Evolutionary conservation across 371 early-diverging fungal genomes (phyloP).

Genomic region (Syncephalastrum sp.): DNA sequence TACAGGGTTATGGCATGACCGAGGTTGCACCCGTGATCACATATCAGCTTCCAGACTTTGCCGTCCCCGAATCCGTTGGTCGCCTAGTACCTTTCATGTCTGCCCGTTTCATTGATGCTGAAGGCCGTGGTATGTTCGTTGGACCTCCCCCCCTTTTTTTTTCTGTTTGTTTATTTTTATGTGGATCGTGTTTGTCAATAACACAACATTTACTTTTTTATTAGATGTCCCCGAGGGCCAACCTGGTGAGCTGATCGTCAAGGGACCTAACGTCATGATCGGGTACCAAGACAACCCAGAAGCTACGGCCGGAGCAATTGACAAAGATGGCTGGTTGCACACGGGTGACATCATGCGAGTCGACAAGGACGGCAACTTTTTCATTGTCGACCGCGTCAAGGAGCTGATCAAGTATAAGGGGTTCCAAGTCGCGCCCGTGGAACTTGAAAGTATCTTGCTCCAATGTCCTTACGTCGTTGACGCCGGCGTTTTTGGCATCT

Average conservation of each 20-base stretch:
- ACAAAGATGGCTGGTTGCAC: conserved; percentile 71
- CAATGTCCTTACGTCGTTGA: conserved; percentile 71
- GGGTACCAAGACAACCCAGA: conserved; percentile 67
- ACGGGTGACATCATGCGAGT: conserved; percentile 80
- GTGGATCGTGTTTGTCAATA: conserved; percentile 55
- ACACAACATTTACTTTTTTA: neutral
- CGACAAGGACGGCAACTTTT: conserved; percentile 53
- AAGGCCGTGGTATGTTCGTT: conserved; percentile 36
- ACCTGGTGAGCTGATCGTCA: conserved; percentile 73
- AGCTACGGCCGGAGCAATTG: conserved; percentile 71
- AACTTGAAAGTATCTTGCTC: conserved; percentile 66
- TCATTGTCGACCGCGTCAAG: conserved; percentile 71
- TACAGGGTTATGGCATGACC: conserved; percentile 66
- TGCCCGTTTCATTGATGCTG: conserved; percentile 62
- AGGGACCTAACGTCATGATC: conserved; percentile 82
- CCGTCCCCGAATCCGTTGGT: conserved; percentile 65
- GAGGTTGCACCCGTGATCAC: conserved; percentile 50
- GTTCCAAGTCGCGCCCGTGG: conserved; percentile 71
- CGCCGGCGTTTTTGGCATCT: conserved; percentile 69
- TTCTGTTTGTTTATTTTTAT: neutral
- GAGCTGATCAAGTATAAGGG: conserved; percentile 80
- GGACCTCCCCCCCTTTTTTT: neutral
- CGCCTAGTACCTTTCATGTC: conserved; percentile 61
- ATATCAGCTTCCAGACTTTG: conserved; percentile 9
- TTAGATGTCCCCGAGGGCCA: conserved; percentile 52